Evolutionary conservation across 257 asterid genomes (phyloP), one percentile per base, ranked within the genome.

Genomic region (Scutellaria baicalensis): DNA sequence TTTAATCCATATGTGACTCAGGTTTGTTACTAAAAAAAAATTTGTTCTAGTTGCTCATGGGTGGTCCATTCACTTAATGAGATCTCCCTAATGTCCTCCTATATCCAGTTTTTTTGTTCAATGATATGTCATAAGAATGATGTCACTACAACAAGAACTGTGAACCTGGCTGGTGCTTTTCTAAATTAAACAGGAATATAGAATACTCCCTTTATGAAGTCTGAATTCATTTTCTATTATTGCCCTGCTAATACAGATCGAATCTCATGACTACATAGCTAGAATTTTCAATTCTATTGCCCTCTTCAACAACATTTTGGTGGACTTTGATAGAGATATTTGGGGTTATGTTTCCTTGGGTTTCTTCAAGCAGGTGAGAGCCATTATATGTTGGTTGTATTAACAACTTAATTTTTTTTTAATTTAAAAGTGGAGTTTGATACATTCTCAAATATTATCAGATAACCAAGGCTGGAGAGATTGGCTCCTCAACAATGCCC

Each of bases 401-500:
- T 57, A 13, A 11, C 39, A 8, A 33, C 1, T 35, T 47, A 62
- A 45, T 66, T 49, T 65, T 27, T 27, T 38, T 16, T 10, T 52
- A 31, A n/a, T n/a, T n/a, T 55, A 13, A 65, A 65, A 14, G 18
- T 8, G 61, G 16, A 9, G 11, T n/a, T 27, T 69, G 18, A 54
- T 42, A 48, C 40, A 49, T 64, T 63, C 18, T 31, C 68, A 52
- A 31, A 58, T 55, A 20, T 75, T 54, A 55, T 55, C 91, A 92
- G 98, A 88, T 67, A 76, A 92, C 96, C 38, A 92, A 86, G 83
- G 92, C 92, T 68, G 96, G 96, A 47, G 96, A 89, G 84, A 81
- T 92, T 61, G 98, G 96, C 49, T 89, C 96, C 44, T 92, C 96
- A 1, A 92, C 98, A 11, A 92, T 92, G 98, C 98, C 96, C 47